Evolutionary conservation across 768 basidiomycete genomes (phyloP).

Genomic region (Wakefieldia striispora): DNA sequence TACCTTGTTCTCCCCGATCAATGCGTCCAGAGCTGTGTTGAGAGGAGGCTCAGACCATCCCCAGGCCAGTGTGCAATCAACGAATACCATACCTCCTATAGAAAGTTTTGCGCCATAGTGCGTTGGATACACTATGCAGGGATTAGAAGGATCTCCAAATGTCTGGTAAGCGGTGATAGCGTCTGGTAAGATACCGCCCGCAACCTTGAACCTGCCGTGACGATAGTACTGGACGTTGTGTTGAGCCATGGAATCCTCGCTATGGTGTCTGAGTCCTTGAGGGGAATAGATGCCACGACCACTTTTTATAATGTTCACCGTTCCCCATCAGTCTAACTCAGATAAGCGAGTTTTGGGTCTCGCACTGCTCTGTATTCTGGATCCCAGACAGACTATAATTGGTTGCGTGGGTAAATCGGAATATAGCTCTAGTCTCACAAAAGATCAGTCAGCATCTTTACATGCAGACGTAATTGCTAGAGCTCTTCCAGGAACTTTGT

Average conservation of each 20-base stretch:
- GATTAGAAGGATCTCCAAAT: conserved; percentile 50
- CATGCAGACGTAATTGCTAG: conserved; percentile 1
- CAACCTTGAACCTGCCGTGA: conserved; percentile 52
- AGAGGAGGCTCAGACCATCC: conserved; percentile 31
- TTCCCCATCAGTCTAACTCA: too few species aligned
- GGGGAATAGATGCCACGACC: too few species aligned
- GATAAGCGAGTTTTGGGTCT: not conserved
- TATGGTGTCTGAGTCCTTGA: not conserved
- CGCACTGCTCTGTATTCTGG: not conserved
- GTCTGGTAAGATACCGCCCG: conserved; percentile 53
- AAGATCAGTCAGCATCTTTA: not conserved
- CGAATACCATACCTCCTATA: conserved; percentile 42
- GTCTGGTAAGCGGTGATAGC: conserved; percentile 58
- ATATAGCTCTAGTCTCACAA: not conserved
- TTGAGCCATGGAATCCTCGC: conserved; percentile 9
- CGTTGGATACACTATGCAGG: conserved; percentile 54
- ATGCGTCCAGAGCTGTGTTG: conserved; percentile 41
- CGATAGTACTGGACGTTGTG: conserved; percentile 44
- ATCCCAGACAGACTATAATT: not conserved
- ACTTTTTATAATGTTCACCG: too few species aligned
- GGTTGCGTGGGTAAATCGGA: not conserved
- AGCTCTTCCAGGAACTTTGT: conserved; percentile 43
- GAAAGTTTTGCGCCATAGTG: conserved; percentile 51
- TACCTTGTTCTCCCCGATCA: conserved; percentile 53
- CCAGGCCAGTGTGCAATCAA: conserved; percentile 6